These are phyloP conservation scores for Chlorociboria aeruginascens DNA, from an alignment of 495 filamentous ascomycete genomes.

Conservation along the genomic window DNA sequence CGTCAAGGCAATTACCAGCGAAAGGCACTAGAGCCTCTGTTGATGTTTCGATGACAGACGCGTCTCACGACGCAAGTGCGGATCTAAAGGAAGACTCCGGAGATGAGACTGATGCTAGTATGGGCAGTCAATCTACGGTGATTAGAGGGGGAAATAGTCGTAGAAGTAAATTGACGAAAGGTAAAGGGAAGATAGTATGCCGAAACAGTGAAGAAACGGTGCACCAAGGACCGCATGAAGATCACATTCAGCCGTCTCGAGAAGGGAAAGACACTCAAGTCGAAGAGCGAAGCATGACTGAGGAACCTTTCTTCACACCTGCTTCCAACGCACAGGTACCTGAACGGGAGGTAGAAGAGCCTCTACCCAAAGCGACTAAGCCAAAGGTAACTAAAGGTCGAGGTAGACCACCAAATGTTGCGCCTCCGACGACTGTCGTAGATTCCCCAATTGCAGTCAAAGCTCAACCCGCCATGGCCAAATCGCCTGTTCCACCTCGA, in stretches of 20 bases:
- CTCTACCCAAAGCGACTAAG: constrained; percentile 5
- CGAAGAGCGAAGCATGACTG: constrained; percentile 6
- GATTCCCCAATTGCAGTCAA: neutral
- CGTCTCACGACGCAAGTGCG: neutral
- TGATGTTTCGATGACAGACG: neutral
- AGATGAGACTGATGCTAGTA: constrained; percentile 24
- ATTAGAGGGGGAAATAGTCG: constrained; percentile 11
- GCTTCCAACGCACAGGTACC: neutral
- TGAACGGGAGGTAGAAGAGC: neutral
- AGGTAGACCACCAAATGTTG: constrained; percentile 11
- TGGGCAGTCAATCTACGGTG: constrained; percentile 20
- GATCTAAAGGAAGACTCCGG: constrained; percentile 17
- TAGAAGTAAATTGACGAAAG: constrained; percentile 32
- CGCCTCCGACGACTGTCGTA: constrained; percentile 5
- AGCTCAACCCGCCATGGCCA: constrained; percentile 2
- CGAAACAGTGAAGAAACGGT: constrained; percentile 23
- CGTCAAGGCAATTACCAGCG: neutral
- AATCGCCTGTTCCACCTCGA: neutral
- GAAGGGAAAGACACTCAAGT: constrained; percentile 3
- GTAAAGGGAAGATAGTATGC: constrained; percentile 33
- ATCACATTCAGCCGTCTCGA: constrained; percentile 9
- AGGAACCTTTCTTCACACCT: constrained; percentile 10
- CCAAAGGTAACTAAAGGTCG: constrained; percentile 3
- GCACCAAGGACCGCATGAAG: constrained; percentile 4
- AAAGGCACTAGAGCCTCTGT: constrained; percentile 10